These are phyloP conservation scores for Dichotomopilus funicola DNA, from an alignment of 2,329 filamentous ascomycete species.

Conservation along the genomic window DNA sequence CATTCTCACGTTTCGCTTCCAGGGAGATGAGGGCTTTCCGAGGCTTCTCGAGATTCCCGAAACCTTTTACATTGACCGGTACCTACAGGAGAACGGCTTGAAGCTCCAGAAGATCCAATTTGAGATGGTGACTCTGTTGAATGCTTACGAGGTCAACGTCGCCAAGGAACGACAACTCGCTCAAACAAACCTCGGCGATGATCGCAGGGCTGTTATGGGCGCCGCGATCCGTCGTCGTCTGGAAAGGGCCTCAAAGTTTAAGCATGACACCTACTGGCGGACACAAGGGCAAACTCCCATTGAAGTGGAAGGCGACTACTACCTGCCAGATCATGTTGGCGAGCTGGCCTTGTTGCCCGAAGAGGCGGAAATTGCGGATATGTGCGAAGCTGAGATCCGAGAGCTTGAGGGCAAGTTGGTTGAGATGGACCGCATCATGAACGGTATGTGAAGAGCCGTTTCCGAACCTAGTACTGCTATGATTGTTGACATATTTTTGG, in stretches of 20 bases:
- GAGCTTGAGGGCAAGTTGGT: constrained; percentile 11
- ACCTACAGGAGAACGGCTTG: constrained; percentile 10
- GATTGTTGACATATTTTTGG: not conserved
- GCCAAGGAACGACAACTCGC: constrained; percentile 12
- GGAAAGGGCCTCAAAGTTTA: constrained; percentile 13
- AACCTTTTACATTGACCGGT: constrained; percentile 24
- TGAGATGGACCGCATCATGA: constrained; percentile 14
- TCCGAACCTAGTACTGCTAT: not conserved
- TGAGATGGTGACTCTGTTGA: constrained; percentile 7
- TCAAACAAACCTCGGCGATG: constrained; percentile 9
- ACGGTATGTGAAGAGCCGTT: constrained; percentile 10
- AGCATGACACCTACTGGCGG: constrained; percentile 17
- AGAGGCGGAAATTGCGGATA: constrained; percentile 13
- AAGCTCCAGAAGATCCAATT: constrained; percentile 15
- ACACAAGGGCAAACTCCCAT: constrained; percentile 9
- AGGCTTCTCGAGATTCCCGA: constrained; percentile 21
- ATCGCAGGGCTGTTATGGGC: constrained; percentile 14
- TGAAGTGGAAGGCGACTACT: constrained; percentile 11
- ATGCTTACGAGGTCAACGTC: constrained; percentile 5
- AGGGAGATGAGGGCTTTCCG: constrained; percentile 10
- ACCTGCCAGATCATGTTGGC: constrained; percentile 15
- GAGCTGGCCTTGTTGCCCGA: constrained; percentile 13
- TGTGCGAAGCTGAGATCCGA: constrained; percentile 15
- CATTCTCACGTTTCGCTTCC: constrained; percentile 19
- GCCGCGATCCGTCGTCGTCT: constrained; percentile 13